Conservation (phyloP, 345 rosid genomes). For the Eucalyptus microcorys region DNA sequence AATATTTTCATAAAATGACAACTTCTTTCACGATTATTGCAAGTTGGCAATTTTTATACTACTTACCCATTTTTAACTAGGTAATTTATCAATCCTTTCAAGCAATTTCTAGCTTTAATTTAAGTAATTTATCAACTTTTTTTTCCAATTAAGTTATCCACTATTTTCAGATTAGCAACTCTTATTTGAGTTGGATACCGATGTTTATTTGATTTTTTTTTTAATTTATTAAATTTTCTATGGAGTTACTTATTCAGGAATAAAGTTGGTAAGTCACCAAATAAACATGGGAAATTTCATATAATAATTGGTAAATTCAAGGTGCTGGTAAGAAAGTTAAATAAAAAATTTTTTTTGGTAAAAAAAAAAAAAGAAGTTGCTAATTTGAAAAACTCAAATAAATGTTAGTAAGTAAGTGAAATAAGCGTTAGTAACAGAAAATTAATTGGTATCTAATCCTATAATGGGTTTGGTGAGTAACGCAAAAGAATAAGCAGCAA, state of each 20-base stretch:
- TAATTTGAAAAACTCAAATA: background rate
- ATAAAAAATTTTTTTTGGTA: too few relatives aligned
- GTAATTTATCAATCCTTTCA: background rate
- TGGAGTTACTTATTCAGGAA: background rate
- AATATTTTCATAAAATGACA: background rate
- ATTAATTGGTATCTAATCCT: background rate
- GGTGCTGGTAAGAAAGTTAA: background rate
- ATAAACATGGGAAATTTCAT: background rate
- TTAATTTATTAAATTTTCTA: background rate
- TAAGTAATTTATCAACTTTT: background rate
- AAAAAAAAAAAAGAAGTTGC: background rate
- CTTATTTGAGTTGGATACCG: background rate
- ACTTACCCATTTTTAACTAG: background rate
- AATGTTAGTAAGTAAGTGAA: background rate
- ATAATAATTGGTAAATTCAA: background rate
- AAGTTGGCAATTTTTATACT: background rate
- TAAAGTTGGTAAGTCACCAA: background rate
- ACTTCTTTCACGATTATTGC: background rate
- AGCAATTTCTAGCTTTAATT: background rate
- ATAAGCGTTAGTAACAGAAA: background rate
- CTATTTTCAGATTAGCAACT: background rate
- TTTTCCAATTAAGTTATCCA: background rate
- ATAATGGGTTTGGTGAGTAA: background rate
- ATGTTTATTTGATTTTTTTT: background rate
- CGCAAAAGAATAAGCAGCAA: background rate